Evolutionary conservation across 306 rosid species (phyloP).

Genomic region (Prunus davidiana): DNA sequence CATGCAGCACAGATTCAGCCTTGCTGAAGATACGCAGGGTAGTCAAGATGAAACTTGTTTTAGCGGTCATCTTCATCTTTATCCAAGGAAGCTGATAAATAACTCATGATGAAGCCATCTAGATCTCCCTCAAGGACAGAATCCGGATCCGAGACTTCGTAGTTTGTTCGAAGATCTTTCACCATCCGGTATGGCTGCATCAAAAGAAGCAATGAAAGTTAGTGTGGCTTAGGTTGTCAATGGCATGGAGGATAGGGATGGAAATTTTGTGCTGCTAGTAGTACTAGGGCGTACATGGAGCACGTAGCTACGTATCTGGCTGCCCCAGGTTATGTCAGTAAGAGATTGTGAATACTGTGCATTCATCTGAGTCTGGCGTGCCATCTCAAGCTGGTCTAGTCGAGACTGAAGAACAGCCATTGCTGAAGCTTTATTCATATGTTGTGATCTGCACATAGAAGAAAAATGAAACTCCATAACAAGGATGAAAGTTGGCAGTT

Average conservation of each 20-base stretch:
- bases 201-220: slow-evolving; percentile 19
- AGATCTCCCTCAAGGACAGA: slow-evolving; percentile 89
- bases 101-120: slow-evolving; percentile 79
- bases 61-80: slow-evolving; percentile 51
- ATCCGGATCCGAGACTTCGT: slow-evolving; percentile 91
- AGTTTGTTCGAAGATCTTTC: slow-evolving; percentile 88
- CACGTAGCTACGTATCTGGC: slow-evolving; percentile 92
- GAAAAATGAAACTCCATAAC: slow-evolving; percentile 5
- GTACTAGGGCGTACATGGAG: slow-evolving; percentile 63
- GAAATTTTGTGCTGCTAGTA: slow-evolving; percentile 8
- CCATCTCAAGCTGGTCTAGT: slow-evolving; percentile 85
- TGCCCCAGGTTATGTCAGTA: slow-evolving; percentile 95
- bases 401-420: slow-evolving; percentile 95
- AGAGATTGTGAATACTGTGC: slow-evolving; percentile 83
- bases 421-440: slow-evolving; percentile 86
- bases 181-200: slow-evolving; percentile 96
- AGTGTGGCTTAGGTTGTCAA: slow-evolving; percentile 3
- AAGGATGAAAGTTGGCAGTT: background rate
- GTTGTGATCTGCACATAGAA: slow-evolving; percentile 68
- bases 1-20: slow-evolving; percentile 7
- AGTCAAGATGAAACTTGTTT: slow-evolving; percentile 10
- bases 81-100: slow-evolving; percentile 77
- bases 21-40: slow-evolving; percentile 10
- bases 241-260: background rate
- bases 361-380: slow-evolving; percentile 85